These are phyloP conservation scores for Scleroderma bovista DNA, from an alignment of 768 basidiomycete species.

Conservation along the genomic window DNA sequence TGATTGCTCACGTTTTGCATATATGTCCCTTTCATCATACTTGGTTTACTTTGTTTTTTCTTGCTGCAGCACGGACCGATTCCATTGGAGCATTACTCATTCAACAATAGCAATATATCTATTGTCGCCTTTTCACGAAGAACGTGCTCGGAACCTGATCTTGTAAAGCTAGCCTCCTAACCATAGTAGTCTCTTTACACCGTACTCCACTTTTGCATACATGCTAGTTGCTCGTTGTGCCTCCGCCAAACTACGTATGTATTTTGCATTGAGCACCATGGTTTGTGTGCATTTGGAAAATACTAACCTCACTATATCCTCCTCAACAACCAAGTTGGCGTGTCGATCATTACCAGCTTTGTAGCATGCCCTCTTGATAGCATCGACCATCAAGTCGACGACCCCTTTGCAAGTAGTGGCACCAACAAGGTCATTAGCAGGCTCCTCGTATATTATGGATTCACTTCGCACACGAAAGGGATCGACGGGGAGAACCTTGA, in stretches of 20 bases:
- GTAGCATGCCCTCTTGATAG: constrained; percentile 61
- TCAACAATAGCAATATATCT: constrained; percentile 11
- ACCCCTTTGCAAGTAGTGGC: constrained; percentile 73
- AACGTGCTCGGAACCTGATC: neutral
- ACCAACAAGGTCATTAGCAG: constrained; percentile 54
- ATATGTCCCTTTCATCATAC: constrained; percentile 16
- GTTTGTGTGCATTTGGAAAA: neutral
- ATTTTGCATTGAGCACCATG: neutral
- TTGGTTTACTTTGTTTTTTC: constrained; percentile 3
- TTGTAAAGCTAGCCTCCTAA: constrained; percentile 50
- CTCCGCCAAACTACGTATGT: constrained; percentile 57
- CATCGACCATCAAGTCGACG: constrained; percentile 67
- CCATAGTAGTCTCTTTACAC: constrained; percentile 87
- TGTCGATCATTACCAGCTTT: constrained; percentile 45
- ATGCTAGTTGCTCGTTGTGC: constrained; percentile 82
- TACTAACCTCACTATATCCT: constrained; percentile 76
- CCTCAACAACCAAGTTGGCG: constrained; percentile 49
- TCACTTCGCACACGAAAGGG: constrained; percentile 43
- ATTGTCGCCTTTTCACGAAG: constrained; percentile 6
- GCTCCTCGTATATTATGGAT: constrained; percentile 40
- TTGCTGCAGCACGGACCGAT: neutral
- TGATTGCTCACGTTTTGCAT: constrained; percentile 12
- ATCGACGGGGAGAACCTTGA: constrained; percentile 76
- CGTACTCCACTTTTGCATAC: constrained; percentile 91
- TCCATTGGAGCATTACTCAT: neutral